These are phyloP conservation scores for Cladobotryum mycophilum DNA, from an alignment of 2,329 filamentous ascomycete genomes.

Conservation along the genomic window DNA sequence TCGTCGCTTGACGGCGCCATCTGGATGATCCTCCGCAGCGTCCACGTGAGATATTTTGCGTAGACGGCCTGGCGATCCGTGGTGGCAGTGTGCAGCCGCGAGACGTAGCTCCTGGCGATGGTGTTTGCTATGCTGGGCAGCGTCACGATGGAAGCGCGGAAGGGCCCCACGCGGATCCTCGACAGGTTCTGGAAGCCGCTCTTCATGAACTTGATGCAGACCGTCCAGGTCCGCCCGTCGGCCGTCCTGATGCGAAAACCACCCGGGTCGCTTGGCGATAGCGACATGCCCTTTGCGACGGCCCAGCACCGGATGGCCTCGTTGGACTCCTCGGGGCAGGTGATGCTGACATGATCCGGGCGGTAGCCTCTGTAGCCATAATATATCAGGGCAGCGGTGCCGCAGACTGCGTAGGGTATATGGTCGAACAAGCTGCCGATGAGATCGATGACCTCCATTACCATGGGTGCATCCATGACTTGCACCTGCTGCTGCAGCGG, in stretches of 20 bases:
- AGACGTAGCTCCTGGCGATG: conserved; percentile 28
- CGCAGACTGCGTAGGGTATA: conserved; percentile 41
- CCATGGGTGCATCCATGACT: conserved; percentile 22
- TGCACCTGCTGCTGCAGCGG: conserved; percentile 10
- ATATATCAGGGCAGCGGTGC: conserved; percentile 37
- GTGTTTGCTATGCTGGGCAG: conserved; percentile 30
- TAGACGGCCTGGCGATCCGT: conserved; percentile 15
- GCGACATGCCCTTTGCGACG: conserved; percentile 25
- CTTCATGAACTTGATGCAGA: conserved; percentile 31
- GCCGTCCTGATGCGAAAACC: conserved; percentile 32
- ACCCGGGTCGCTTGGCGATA: conserved; percentile 17
- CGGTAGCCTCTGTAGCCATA: conserved; percentile 32
- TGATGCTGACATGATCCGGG: conserved; percentile 32
- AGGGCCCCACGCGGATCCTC: conserved; percentile 14
- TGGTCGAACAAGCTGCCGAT: conserved; percentile 35
- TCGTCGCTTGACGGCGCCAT: conserved; percentile 11
- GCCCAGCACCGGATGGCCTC: conserved; percentile 38
- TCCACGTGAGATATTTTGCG: conserved; percentile 28
- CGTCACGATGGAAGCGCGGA: conserved; percentile 24
- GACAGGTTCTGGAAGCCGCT: conserved; percentile 26
- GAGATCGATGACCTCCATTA: conserved; percentile 33
- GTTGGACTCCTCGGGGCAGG: conserved; percentile 32
- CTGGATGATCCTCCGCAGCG: conserved; percentile 26
- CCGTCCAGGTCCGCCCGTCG: conserved; percentile 23
- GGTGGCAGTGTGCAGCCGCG: conserved; percentile 15